Conservation (phyloP, 805 yeast species). For the Metschnikowia similis region DNA sequence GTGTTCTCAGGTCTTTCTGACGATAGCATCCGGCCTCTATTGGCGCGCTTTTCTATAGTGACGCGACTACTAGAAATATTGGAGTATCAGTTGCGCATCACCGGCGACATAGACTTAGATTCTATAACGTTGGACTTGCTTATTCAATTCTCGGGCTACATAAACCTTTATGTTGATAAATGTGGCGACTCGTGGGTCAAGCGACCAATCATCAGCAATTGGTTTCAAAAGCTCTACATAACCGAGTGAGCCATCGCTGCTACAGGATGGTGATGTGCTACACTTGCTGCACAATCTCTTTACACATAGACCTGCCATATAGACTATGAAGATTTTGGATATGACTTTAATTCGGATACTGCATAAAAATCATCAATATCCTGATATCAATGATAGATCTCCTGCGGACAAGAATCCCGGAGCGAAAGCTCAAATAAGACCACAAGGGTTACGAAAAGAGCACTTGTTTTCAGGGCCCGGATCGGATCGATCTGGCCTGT, state of each 20-base stretch:
- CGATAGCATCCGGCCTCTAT: neutral
- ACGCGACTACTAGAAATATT: constrained; percentile 7
- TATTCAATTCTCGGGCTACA: constrained; percentile 5
- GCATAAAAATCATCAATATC: no score
- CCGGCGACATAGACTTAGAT: neutral
- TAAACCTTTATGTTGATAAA: constrained; percentile 3
- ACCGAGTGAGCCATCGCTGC: neutral
- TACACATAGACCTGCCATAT: no score
- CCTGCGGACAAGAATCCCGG: no score
- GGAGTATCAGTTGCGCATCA: constrained; percentile 5
- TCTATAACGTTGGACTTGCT: constrained; percentile 7
- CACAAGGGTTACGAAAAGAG: no score
- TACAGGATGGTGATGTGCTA: neutral
- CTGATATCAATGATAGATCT: no score
- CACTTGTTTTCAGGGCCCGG: no score
- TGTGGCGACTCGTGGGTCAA: neutral
- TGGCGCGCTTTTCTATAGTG: neutral
- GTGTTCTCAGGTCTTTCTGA: neutral
- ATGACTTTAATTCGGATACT: no score
- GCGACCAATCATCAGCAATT: constrained; percentile 6
- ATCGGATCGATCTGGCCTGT: no score
- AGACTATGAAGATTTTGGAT: no score
- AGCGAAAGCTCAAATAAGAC: no score
- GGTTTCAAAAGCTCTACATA: constrained; percentile 7
- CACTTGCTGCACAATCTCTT: no score